A percentile compares a stretch with the other conserved stretches of the same genome.
Evolutionary conservation across 2,329 filamentous ascomycete species (phyloP).

Genomic region (Exophiala sideris): DNA sequence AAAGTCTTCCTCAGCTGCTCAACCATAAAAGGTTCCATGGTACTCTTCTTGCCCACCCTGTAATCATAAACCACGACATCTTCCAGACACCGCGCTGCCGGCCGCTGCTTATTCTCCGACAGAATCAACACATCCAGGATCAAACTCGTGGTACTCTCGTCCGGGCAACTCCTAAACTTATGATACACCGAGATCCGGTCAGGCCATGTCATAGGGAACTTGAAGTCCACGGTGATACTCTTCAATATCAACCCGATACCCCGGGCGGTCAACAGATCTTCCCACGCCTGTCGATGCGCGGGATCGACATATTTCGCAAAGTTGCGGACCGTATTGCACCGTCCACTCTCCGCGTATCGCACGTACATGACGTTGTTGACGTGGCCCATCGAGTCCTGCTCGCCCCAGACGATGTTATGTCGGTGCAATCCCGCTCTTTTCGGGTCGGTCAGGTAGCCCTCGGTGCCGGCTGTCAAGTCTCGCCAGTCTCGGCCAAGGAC

Average conservation of each 20-base stretch:
- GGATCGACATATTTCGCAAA: conserved; percentile 64
- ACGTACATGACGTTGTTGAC: conserved; percentile 86
- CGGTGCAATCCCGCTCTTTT: conserved; percentile 61
- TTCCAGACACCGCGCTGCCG: conserved; percentile 71
- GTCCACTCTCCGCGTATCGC: conserved; percentile 75
- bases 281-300: conserved; percentile 62
- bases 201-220: conserved; percentile 83
- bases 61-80: conserved; percentile 81
- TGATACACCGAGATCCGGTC: conserved; percentile 82
- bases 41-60: conserved; percentile 52
- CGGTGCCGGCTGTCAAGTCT: conserved; percentile 66
- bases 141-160: conserved; percentile 51
- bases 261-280: conserved; percentile 63
- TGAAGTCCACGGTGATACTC: conserved; percentile 79
- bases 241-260: conserved; percentile 72
- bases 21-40: conserved; percentile 59
- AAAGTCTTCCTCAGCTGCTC: conserved; percentile 59
- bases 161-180: conserved; percentile 60
- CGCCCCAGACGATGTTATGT: conserved; percentile 75
- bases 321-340: conserved; percentile 74
- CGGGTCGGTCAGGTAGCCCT: conserved; percentile 68
- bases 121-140: conserved; percentile 63
- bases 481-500: conserved; percentile 66
- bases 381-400: conserved; percentile 62
- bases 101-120: conserved; percentile 69